phyloP scores from a whole-genome alignment of 139 green algal species.

The Choricystis sp. region DNA sequence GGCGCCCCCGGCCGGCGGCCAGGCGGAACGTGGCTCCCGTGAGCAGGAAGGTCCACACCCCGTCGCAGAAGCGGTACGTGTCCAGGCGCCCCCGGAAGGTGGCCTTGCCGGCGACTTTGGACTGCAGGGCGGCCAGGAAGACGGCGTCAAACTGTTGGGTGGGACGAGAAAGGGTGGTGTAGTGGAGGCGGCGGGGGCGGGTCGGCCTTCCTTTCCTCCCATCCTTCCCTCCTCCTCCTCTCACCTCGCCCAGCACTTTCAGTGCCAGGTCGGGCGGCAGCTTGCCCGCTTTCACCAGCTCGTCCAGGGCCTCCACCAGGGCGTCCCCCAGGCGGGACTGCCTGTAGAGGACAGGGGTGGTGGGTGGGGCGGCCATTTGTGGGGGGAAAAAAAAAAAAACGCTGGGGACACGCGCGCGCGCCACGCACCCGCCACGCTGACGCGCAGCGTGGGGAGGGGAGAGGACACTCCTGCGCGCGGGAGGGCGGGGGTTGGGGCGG shows the following conservation, averaged over 20 bases:
- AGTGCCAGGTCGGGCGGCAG: conserved; percentile 21
- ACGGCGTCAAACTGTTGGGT: conserved; percentile 10
- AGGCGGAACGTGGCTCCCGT: conserved; percentile 15
- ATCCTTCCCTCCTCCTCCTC: neutral
- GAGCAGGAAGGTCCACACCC: conserved; percentile 35
- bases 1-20: neutral
- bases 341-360: too few species aligned
- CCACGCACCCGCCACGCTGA: too few species aligned
- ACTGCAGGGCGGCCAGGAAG: conserved; percentile 7
- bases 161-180: conserved; percentile 7
- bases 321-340: conserved; percentile 4
- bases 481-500: too few species aligned
- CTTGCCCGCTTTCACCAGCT: conserved; percentile 19
- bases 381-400: too few species aligned
- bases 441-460: too few species aligned
- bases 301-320: conserved; percentile 28
- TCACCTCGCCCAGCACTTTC: conserved; percentile 22
- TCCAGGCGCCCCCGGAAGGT: conserved; percentile 28
- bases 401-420: too few species aligned
- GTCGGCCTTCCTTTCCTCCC: neutral
- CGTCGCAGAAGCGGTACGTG: conserved; percentile 33
- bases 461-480: too few species aligned
- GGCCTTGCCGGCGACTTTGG: conserved; percentile 11
- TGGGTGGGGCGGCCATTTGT: too few species aligned
- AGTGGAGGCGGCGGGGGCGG: neutral